Conservation (phyloP, 225 moss, liverwort and hornwort species). For the Climacium dendroides region DNA sequence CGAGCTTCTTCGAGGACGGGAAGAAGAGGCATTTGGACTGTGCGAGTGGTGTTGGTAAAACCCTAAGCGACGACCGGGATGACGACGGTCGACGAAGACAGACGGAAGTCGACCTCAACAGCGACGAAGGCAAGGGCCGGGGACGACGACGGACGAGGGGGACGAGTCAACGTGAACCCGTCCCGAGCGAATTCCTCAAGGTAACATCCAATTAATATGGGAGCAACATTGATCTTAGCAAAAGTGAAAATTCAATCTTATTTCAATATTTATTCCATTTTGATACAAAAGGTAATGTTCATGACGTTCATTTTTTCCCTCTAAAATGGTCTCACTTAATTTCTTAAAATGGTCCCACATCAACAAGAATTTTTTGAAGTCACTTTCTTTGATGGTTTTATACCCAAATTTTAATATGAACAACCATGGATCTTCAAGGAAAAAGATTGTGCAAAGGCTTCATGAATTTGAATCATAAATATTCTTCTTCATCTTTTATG, state of each 20-base stretch:
- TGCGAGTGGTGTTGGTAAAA: not conserved
- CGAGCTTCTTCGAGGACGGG: not conserved
- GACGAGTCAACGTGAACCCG: not conserved
- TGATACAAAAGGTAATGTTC: not conserved
- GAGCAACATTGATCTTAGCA: not conserved
- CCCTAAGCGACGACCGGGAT: constrained; percentile 6
- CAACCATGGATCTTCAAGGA: accelerated
- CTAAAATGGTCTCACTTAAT: not conserved
- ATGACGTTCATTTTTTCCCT: not conserved
- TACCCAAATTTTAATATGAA: no score
- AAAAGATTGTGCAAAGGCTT: not conserved
- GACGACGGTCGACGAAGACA: not conserved
- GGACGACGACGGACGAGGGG: not conserved
- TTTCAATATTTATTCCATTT: not conserved
- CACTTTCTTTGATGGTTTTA: accelerated
- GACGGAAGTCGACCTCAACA: not conserved
- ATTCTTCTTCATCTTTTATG: not conserved
- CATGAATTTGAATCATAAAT: not conserved
- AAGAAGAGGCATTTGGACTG: not conserved
- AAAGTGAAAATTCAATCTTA: not conserved
- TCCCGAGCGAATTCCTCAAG: not conserved
- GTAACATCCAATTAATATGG: not conserved
- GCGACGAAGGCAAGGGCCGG: not conserved
- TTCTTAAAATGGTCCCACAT: not conserved
- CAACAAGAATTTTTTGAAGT: no score